Evolutionary conservation across 2,329 filamentous ascomycete genomes (phyloP).

Genomic region (Fusarium algeriense): DNA sequence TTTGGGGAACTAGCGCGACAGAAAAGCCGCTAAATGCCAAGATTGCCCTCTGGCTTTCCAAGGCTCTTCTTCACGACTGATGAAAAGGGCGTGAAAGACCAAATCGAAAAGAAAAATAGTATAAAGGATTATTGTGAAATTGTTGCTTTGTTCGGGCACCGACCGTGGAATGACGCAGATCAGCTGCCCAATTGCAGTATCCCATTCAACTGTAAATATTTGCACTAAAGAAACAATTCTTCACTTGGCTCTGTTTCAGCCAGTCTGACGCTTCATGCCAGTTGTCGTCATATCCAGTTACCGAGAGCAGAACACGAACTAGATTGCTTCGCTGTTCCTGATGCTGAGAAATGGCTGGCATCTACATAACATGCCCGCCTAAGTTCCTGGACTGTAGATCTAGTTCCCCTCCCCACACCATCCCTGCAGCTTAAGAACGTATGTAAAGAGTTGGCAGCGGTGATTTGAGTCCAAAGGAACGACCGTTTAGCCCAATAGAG

Average conservation of each 20-base stretch:
- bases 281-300: conserved; percentile 3
- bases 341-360: conserved; percentile 17
- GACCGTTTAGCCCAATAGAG: conserved; percentile 17
- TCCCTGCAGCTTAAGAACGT: conserved; percentile 28
- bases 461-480: conserved; percentile 27
- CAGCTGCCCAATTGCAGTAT: conserved; percentile 15
- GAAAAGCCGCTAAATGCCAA: conserved; percentile 20
- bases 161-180: conserved; percentile 17
- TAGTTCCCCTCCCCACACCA: conserved; percentile 40
- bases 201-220: conserved; percentile 12
- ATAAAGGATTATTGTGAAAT: neutral
- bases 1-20: conserved; percentile 25
- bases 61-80: neutral
- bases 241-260: conserved; percentile 19
- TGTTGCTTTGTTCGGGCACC: conserved; percentile 41
- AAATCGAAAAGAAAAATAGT: neutral
- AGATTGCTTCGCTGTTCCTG: conserved; percentile 8
- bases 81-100: conserved; percentile 8
- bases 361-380: conserved; percentile 20
- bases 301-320: conserved; percentile 5
- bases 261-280: conserved; percentile 6
- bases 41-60: conserved; percentile 5
- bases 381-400: conserved; percentile 48
- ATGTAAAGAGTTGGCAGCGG: conserved; percentile 28
- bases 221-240: conserved; percentile 12